Percentiles rank a stretch among this genome's conserved stretches.
Conservation (phyloP, 2,329 filamentous ascomycete species). For the Neofusicoccum ribis region DNA sequence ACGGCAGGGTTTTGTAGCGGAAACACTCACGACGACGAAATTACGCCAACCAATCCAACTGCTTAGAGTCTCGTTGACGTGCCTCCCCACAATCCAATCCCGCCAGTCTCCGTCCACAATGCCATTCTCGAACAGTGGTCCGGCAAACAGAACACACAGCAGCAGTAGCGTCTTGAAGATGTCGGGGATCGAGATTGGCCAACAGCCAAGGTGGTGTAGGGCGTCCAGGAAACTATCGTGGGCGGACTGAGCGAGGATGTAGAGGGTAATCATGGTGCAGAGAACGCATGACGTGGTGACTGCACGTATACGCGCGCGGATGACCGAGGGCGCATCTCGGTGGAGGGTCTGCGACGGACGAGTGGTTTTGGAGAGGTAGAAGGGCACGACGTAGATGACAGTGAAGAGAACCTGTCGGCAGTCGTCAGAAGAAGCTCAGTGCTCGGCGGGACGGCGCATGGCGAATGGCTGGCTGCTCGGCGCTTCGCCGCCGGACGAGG, state of each 20-base stretch:
- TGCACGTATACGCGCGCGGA: slow-evolving; percentile 78
- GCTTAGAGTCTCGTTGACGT: slow-evolving; percentile 61
- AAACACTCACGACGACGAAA: slow-evolving; percentile 69
- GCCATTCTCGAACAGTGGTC: slow-evolving; percentile 78
- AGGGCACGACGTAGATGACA: slow-evolving; percentile 84
- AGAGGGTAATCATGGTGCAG: slow-evolving; percentile 66
- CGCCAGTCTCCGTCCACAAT: slow-evolving; percentile 71
- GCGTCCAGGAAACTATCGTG: slow-evolving; percentile 51
- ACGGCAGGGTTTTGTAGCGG: background rate
- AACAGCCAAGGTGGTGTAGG: slow-evolving; percentile 74
- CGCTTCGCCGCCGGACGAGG: slow-evolving; percentile 19
- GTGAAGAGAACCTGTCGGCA: slow-evolving; percentile 70
- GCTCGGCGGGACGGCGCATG: slow-evolving; percentile 9
- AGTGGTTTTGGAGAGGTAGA: slow-evolving; percentile 80
- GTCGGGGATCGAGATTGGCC: slow-evolving; percentile 70
- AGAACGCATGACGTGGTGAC: slow-evolving; percentile 74
- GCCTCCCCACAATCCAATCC: slow-evolving; percentile 59
- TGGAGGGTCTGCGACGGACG: slow-evolving; percentile 76
- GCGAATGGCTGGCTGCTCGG: slow-evolving; percentile 22
- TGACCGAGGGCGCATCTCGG: slow-evolving; percentile 85
- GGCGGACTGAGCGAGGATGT: slow-evolving; percentile 61
- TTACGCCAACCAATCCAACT: slow-evolving; percentile 87
- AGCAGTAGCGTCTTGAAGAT: slow-evolving; percentile 65
- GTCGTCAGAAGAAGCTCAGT: slow-evolving; percentile 14
- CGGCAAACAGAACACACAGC: slow-evolving; percentile 76